Evolutionary conservation across 2,329 filamentous ascomycete genomes (phyloP).

Genomic region (Pestalotiopsis sp.): DNA sequence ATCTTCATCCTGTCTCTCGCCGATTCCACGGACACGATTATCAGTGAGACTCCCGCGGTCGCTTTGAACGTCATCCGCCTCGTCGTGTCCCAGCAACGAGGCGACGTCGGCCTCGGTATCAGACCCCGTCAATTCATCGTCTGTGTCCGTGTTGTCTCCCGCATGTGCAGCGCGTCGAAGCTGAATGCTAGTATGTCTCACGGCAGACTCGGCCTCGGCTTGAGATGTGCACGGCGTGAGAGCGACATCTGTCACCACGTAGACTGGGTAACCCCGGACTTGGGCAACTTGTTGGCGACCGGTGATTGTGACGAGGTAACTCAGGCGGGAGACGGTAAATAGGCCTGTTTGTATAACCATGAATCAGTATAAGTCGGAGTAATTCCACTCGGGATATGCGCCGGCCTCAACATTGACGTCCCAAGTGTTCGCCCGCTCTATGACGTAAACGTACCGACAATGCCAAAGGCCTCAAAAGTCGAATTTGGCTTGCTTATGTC

Average conservation of each 20-base stretch:
- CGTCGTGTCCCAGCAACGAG: conserved; percentile 33
- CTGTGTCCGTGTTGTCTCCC: background rate
- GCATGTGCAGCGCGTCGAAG: conserved; percentile 37
- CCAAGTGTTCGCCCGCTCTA: background rate
- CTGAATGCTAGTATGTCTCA: conserved; percentile 59
- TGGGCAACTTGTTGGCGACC: conserved; percentile 87
- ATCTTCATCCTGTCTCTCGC: conserved; percentile 5
- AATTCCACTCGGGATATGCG: background rate
- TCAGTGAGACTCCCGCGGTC: conserved; percentile 24
- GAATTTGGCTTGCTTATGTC: conserved; percentile 47
- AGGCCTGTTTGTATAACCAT: conserved; percentile 65
- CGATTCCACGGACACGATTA: conserved; percentile 29
- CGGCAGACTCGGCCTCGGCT: conserved; percentile 71
- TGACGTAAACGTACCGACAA: conserved; percentile 49
- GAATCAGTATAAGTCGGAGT: conserved; percentile 10
- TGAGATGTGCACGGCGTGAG: conserved; percentile 86
- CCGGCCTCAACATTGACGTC: background rate
- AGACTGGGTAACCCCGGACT: conserved; percentile 79
- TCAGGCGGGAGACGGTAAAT: conserved; percentile 77
- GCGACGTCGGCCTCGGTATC: conserved; percentile 53
- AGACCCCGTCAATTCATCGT: conserved; percentile 29
- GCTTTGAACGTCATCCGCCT: conserved; percentile 32
- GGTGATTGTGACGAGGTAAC: conserved; percentile 86
- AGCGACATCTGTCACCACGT: conserved; percentile 85
- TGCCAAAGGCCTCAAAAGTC: conserved; percentile 62